phyloP scores from a whole-genome alignment of 169 alveolate genomes.

The Theileria sp. region DNA sequence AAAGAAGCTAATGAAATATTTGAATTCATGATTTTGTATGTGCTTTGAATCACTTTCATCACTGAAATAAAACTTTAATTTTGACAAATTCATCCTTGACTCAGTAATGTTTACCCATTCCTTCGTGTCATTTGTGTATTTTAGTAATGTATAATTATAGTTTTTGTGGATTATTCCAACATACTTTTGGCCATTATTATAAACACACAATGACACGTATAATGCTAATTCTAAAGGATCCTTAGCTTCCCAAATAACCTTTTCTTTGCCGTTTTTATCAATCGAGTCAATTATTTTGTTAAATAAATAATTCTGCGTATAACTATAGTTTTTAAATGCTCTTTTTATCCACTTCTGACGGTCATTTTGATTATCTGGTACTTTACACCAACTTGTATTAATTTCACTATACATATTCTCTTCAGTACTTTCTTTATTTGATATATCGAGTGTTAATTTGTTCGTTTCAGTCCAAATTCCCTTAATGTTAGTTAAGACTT shows the following conservation, averaged over 20 bases:
- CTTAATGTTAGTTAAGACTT: background rate
- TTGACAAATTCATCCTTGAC: background rate
- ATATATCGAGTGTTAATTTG: background rate
- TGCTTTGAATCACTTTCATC: background rate
- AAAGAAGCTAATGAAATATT: background rate
- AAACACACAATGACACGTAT: background rate
- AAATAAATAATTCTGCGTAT: background rate
- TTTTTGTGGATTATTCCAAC: background rate
- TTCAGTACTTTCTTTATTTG: background rate
- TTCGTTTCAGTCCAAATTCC: background rate
- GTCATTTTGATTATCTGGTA: background rate
- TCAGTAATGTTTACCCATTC: conserved; percentile 17
- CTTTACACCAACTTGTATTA: background rate
- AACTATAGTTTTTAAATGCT: background rate
- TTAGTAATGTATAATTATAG: conserved; percentile 1
- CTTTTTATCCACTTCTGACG: background rate
- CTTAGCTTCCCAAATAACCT: background rate
- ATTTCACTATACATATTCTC: background rate
- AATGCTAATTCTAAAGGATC: background rate
- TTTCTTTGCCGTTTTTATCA: background rate
- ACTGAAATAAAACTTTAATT: background rate
- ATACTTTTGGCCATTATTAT: background rate
- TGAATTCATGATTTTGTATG: background rate
- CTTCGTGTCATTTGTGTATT: background rate
- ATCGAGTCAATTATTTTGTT: background rate